Conservation (phyloP, 2,329 filamentous ascomycete species). For the Neurospora sp. region DNA sequence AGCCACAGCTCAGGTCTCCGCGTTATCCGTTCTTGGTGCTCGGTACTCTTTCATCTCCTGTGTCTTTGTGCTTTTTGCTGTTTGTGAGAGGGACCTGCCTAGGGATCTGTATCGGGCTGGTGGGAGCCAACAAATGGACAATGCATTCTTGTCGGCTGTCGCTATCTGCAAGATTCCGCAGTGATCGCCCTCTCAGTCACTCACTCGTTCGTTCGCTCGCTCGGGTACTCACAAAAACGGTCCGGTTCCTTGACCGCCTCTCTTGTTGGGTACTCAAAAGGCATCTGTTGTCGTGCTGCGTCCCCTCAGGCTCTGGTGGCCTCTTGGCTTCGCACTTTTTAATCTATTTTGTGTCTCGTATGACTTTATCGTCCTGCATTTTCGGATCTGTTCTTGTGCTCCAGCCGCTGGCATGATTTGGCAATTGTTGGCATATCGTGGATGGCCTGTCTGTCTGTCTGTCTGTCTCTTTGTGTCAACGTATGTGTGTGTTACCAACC, state of each 20-base stretch:
- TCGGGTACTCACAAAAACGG: neutral
- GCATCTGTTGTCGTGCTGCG: neutral
- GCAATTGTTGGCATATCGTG: neutral
- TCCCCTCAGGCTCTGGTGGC: neutral
- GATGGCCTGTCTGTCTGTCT: neutral
- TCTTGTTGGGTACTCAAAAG: neutral
- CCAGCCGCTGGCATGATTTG: neutral
- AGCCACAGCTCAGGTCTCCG: neutral
- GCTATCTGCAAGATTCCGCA: neutral
- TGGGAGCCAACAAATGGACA: neutral
- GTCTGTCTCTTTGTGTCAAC: neutral
- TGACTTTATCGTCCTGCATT: neutral
- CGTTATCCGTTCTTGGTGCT: neutral
- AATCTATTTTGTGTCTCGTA: neutral
- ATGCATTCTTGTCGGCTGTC: neutral
- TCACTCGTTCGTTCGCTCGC: neutral
- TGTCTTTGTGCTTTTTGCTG: neutral
- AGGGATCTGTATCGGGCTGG: neutral
- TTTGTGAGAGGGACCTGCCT: neutral
- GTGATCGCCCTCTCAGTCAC: neutral
- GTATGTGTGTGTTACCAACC: neutral
- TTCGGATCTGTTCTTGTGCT: neutral
- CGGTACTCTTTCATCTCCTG: neutral
- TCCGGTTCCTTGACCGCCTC: neutral
- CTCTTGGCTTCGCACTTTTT: neutral